These are phyloP conservation scores for Selaginella moellendorffii DNA, from an alignment of 75 land plant species.

Conservation along the genomic window DNA sequence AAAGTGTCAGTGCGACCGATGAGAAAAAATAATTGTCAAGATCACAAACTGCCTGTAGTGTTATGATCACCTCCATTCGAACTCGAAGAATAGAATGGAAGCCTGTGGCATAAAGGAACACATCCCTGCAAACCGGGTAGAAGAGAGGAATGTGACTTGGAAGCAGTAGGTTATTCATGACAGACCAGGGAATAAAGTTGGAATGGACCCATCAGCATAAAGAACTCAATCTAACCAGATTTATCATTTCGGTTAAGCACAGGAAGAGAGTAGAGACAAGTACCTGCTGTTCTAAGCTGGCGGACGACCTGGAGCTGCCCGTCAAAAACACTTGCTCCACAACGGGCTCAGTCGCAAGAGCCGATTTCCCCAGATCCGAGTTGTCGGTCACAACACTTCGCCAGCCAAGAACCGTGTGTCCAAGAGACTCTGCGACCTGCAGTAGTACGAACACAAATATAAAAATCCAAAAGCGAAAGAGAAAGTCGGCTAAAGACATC, in stretches of 20 bases:
- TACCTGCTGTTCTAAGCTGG: conserved; percentile 85
- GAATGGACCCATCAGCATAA: no score
- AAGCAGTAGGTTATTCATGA: no score
- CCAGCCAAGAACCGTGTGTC: conserved; percentile 91
- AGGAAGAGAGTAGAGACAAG: no score
- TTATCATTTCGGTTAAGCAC: no score
- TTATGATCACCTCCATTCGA: not conserved
- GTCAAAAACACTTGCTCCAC: conserved; percentile 91
- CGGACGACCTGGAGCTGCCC: conserved; percentile 37
- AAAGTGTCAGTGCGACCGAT: not conserved
- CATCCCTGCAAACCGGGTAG: no score
- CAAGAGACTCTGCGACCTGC: conserved; percentile 91
- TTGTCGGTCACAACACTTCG: conserved; percentile 77
- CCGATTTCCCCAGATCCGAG: conserved; percentile 71
- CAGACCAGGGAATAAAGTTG: no score
- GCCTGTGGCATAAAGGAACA: no score
- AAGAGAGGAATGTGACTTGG: no score
- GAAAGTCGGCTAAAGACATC: not conserved
- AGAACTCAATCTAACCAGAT: no score
- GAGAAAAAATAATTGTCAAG: not conserved
- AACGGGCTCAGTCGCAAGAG: conserved; percentile 81
- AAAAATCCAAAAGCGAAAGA: not conserved
- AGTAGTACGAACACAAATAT: no score
- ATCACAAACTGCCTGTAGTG: not conserved
- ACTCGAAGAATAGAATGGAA: not conserved